phyloP scores from a whole-genome alignment of 352 stramenopile species.

The Aphanomyces invadans region DNA sequence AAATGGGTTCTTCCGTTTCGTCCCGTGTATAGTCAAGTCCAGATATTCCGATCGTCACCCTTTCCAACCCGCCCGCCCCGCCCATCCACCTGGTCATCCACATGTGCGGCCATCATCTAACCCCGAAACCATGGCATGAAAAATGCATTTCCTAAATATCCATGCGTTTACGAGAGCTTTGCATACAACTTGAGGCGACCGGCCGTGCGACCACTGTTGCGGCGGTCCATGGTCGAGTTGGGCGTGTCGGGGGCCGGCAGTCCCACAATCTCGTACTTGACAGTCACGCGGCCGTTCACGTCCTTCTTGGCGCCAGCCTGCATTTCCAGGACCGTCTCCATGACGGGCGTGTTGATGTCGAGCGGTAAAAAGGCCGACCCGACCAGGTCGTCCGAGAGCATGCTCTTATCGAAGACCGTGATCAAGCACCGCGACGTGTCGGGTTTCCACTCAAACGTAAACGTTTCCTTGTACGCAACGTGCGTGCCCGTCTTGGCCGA shows the following conservation, averaged over 20 bases:
- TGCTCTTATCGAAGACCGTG: slow-evolving; percentile 49
- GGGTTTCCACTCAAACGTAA: slow-evolving; percentile 62
- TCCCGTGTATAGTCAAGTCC: not conserved
- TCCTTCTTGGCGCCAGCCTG: not conserved
- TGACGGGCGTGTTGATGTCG: not conserved
- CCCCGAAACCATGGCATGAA: not conserved
- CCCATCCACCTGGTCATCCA: too few relatives aligned
- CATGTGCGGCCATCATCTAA: too few relatives aligned
- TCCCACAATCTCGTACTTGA: slow-evolving; percentile 20
- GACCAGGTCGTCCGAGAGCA: slow-evolving; percentile 41
- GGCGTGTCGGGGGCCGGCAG: slow-evolving; percentile 8
- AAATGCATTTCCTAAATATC: too few relatives aligned
- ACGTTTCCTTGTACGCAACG: slow-evolving; percentile 65
- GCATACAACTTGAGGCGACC: slow-evolving; percentile 11
- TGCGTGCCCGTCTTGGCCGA: slow-evolving; percentile 66
- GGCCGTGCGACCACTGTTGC: slow-evolving; percentile 4
- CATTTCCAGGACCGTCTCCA: slow-evolving; percentile 15
- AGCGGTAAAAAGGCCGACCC: slow-evolving; percentile 19
- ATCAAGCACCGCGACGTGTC: slow-evolving; percentile 23
- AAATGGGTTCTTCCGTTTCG: not conserved
- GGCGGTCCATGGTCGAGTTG: not conserved
- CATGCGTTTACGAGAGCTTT: not conserved
- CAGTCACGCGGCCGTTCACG: slow-evolving; percentile 6
- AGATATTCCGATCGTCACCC: not conserved
- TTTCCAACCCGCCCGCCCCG: not conserved